Conservation (phyloP, 1,284 basidiomycete genomes). For the Cutaneotrichosporon cavernicola region DNA sequence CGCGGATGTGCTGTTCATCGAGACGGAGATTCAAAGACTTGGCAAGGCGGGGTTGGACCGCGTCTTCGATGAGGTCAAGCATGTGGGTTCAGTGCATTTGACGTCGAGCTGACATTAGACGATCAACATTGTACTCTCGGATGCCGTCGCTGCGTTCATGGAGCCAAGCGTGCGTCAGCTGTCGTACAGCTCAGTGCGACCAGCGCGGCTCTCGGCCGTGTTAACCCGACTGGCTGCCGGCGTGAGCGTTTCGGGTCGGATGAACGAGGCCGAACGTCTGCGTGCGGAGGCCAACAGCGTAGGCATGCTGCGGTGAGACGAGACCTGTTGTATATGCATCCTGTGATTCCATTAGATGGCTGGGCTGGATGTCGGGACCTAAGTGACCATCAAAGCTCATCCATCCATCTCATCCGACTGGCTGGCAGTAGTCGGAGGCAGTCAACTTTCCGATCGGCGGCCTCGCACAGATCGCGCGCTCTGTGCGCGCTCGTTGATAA, state of each 20-base stretch:
- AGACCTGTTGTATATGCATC: slow-evolving; percentile 7
- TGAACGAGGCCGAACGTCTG: slow-evolving; percentile 62
- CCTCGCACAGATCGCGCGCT: too few species aligned
- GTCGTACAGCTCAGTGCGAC: slow-evolving; percentile 70
- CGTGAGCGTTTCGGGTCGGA: slow-evolving; percentile 38
- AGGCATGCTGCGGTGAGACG: slow-evolving; percentile 26
- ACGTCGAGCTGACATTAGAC: slow-evolving; percentile 13
- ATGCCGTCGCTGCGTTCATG: slow-evolving; percentile 75
- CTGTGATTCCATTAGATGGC: background rate
- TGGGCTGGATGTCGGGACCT: background rate
- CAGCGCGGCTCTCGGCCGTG: slow-evolving; percentile 70
- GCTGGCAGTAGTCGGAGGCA: background rate
- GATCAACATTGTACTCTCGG: slow-evolving; percentile 67
- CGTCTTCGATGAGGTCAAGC: slow-evolving; percentile 77
- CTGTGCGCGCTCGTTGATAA: background rate
- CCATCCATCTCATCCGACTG: background rate
- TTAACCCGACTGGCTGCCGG: slow-evolving; percentile 70
- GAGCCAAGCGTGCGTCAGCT: slow-evolving; percentile 69
- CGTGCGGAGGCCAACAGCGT: slow-evolving; percentile 71
- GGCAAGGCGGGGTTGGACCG: slow-evolving; percentile 67
- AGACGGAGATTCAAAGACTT: slow-evolving; percentile 72
- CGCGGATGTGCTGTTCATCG: slow-evolving; percentile 79
- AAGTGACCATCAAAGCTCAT: background rate
- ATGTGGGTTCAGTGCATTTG: slow-evolving; percentile 59
- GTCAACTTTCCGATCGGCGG: background rate